phyloP scores from a whole-genome alignment of 1,139 yeast genomes.

The Debaryomyces sp. region DNA sequence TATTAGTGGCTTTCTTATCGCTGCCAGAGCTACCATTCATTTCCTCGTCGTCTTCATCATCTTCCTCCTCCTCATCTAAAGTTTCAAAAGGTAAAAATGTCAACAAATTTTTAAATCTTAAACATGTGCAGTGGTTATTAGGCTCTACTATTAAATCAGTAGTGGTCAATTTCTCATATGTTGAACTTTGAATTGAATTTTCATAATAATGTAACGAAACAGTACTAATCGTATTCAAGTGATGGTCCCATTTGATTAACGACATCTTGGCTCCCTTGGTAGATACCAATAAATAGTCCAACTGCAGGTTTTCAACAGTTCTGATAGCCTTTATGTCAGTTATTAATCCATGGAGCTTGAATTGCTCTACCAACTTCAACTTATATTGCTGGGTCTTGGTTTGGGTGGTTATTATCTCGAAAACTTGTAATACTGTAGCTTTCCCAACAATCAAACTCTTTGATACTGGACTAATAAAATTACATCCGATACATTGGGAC shows the following conservation, averaged over 20 bases:
- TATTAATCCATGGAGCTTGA: constrained; percentile 70
- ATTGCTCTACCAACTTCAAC: constrained; percentile 64
- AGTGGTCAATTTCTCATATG: constrained; percentile 47
- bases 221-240: constrained; percentile 57
- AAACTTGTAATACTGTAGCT: constrained; percentile 73
- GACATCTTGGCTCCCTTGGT: constrained; percentile 81
- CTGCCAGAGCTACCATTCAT: constrained; percentile 15
- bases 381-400: constrained; percentile 29
- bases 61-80: constrained; percentile 47
- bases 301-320: constrained; percentile 49
- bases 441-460: constrained; percentile 70
- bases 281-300: constrained; percentile 67
- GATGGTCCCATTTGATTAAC: constrained; percentile 70
- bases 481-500: constrained; percentile 60
- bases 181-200: constrained; percentile 56
- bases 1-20: constrained; percentile 2
- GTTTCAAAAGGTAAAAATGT: constrained; percentile 71
- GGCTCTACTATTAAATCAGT: constrained; percentile 70
- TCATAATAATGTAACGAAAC: constrained; percentile 88
- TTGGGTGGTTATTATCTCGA: constrained; percentile 39
- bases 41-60: constrained; percentile 32
- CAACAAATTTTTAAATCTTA: constrained; percentile 70
- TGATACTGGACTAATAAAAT: constrained; percentile 54
- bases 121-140: constrained; percentile 57
- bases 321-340: constrained; percentile 58